phyloP scores from a whole-genome alignment of 2,329 filamentous ascomycete genomes.

The Cercospora zeina region DNA sequence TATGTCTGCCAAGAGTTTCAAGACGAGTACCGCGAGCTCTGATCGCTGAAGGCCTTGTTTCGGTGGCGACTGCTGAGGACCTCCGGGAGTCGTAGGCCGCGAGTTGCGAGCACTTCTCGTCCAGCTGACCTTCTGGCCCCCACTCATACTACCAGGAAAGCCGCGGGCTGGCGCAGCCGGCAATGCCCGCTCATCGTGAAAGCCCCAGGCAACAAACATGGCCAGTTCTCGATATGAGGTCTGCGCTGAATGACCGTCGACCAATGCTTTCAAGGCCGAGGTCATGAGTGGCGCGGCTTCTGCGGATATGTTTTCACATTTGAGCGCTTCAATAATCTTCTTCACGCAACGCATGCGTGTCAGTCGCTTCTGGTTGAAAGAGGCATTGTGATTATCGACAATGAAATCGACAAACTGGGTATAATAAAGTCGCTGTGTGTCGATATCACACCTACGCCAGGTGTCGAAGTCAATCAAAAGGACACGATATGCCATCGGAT shows the following conservation, averaged over 20 bases:
- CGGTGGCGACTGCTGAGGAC: slow-evolving; percentile 11
- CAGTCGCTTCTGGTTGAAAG: slow-evolving; percentile 85
- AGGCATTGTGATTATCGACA: slow-evolving; percentile 83
- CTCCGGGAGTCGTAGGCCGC: slow-evolving; percentile 34
- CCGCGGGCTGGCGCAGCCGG: slow-evolving; percentile 29
- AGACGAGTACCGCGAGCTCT: slow-evolving; percentile 36
- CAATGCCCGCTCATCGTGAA: slow-evolving; percentile 62
- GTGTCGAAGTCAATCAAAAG: slow-evolving; percentile 90
- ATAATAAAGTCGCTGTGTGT: slow-evolving; percentile 87
- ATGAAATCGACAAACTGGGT: slow-evolving; percentile 87
- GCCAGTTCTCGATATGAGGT: slow-evolving; percentile 85
- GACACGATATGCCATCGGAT: slow-evolving; percentile 89
- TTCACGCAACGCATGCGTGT: slow-evolving; percentile 92
- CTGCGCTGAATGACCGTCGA: slow-evolving; percentile 77
- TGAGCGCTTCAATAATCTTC: slow-evolving; percentile 83
- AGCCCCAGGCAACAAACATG: slow-evolving; percentile 87
- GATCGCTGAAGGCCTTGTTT: slow-evolving; percentile 29
- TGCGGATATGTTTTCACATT: slow-evolving; percentile 73
- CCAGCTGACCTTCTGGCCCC: slow-evolving; percentile 36
- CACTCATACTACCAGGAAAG: slow-evolving; percentile 34
- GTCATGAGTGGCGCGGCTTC: slow-evolving; percentile 76
- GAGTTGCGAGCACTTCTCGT: slow-evolving; percentile 30
- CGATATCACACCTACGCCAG: slow-evolving; percentile 76
- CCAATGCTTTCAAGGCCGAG: slow-evolving; percentile 72
- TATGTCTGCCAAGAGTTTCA: slow-evolving; percentile 34